Percentiles rank a stretch among this genome's conserved stretches.
phyloP scores from a whole-genome alignment of 73 alveolate species.

The Durusdinium trenchii region DNA sequence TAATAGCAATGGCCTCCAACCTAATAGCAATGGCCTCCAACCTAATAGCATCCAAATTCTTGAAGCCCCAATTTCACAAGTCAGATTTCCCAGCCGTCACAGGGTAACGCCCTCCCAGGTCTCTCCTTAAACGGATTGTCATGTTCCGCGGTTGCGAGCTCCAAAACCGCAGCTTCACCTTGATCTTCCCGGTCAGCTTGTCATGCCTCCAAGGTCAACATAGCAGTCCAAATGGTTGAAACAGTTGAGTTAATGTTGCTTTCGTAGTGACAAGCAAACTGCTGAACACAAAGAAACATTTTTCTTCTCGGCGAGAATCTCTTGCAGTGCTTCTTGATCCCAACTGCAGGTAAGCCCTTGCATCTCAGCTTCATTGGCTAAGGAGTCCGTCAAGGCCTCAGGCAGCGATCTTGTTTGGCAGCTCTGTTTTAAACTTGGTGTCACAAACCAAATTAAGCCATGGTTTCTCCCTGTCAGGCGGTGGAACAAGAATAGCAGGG shows the following conservation, averaged over 20 bases:
- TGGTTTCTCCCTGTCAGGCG: no score
- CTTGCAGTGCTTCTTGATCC: constrained; percentile 83
- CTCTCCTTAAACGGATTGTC: constrained; percentile 33
- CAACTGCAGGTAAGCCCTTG: constrained; percentile 87
- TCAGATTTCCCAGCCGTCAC: background rate
- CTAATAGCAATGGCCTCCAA: no score
- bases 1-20: no score
- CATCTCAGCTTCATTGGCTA: constrained; percentile 81
- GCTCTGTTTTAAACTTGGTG: no score
- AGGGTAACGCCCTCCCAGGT: background rate
- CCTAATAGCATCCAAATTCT: no score
- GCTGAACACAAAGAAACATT: background rate
- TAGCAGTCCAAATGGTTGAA: background rate
- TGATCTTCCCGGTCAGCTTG: constrained; percentile 67
- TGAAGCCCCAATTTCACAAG: background rate
- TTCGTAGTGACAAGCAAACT: background rate
- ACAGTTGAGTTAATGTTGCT: background rate
- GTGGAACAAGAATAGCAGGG: no score
- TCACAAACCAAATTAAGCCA: no score
- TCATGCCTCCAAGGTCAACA: constrained; percentile 13
- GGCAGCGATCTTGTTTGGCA: background rate
- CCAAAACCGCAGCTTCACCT: constrained; percentile 81
- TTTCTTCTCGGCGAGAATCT: background rate
- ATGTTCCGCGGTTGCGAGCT: constrained; percentile 54
- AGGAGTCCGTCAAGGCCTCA: constrained; percentile 49